Conservation (phyloP, 306 rosid species). For the Ochetophila trinervis region DNA sequence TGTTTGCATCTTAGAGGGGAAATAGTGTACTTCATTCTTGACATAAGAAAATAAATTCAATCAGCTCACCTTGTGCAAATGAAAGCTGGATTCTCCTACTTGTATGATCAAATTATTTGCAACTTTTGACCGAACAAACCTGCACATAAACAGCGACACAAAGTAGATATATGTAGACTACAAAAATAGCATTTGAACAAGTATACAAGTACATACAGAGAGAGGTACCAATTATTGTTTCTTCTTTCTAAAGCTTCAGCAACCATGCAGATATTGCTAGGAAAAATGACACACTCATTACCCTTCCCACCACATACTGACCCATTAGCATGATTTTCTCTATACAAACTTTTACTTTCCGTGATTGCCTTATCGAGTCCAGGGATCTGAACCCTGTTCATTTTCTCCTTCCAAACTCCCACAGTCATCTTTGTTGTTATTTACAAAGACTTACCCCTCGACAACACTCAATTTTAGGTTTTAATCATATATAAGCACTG, state of each 20-base stretch:
- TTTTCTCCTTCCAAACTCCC: conserved; percentile 17
- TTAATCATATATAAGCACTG: background rate
- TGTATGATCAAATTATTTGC: conserved; percentile 53
- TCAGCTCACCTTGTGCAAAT: conserved; percentile 74
- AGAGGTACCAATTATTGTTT: conserved; percentile 52
- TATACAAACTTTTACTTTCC: conserved; percentile 31
- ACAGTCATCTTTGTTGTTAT: background rate
- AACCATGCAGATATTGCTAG: conserved; percentile 33
- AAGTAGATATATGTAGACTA: background rate
- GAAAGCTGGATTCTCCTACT: conserved; percentile 64
- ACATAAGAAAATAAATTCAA: background rate
- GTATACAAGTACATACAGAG: background rate
- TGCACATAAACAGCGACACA: conserved; percentile 25
- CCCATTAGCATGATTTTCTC: conserved; percentile 23
- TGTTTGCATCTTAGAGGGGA: background rate
- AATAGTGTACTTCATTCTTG: background rate
- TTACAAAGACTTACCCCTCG: background rate
- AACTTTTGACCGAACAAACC: conserved; percentile 51
- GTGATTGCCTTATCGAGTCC: conserved; percentile 28
- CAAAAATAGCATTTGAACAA: background rate
- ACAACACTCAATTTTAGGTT: background rate
- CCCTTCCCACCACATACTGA: conserved; percentile 30
- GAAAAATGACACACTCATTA: conserved; percentile 44
- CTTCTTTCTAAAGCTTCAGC: conserved; percentile 56
- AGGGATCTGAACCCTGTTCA: conserved; percentile 28